Conservation (phyloP, 2,329 filamentous ascomycete species). For the Colletotrichum navitas region DNA sequence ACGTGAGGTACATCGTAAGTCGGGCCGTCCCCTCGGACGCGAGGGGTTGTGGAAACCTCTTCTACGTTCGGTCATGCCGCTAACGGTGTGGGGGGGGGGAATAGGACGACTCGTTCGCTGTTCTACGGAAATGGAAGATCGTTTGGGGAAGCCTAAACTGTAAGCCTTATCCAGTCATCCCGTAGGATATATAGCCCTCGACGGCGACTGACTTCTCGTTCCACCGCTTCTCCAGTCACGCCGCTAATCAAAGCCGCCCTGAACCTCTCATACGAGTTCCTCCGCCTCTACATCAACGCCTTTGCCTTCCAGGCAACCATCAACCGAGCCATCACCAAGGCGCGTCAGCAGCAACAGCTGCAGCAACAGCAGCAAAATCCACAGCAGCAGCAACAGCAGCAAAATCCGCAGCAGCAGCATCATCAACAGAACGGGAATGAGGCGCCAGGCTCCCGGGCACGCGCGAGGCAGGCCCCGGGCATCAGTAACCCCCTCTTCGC, state of each 20-base stretch:
- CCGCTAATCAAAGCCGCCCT: constrained; percentile 75
- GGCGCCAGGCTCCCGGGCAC: constrained; percentile 48
- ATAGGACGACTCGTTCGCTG: constrained; percentile 75
- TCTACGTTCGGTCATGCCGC: not conserved
- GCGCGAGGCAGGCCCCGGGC: not conserved
- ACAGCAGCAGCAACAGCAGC: not conserved
- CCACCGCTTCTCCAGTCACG: constrained; percentile 66
- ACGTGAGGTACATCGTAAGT: constrained; percentile 75
- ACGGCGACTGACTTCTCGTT: too few relatives aligned
- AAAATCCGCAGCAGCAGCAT: constrained; percentile 45
- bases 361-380: constrained; percentile 9
- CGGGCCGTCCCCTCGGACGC: not conserved
- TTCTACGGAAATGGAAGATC: constrained; percentile 78
- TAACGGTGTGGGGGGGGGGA: not conserved
- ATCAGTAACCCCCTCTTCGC: constrained; percentile 52
- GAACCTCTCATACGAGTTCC: constrained; percentile 78
- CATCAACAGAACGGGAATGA: constrained; percentile 49
- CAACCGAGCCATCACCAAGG: constrained; percentile 57
- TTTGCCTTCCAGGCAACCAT: constrained; percentile 82
- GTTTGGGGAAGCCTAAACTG: constrained; percentile 76
- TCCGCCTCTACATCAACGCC: constrained; percentile 79
- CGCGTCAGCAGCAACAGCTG: constrained; percentile 16
- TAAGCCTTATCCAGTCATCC: constrained; percentile 47
- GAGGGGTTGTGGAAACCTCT: not conserved
- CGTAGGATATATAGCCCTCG: not conserved